These are phyloP conservation scores for Neurospora tetraspora DNA, from an alignment of 495 filamentous ascomycete species.

Conservation along the genomic window DNA sequence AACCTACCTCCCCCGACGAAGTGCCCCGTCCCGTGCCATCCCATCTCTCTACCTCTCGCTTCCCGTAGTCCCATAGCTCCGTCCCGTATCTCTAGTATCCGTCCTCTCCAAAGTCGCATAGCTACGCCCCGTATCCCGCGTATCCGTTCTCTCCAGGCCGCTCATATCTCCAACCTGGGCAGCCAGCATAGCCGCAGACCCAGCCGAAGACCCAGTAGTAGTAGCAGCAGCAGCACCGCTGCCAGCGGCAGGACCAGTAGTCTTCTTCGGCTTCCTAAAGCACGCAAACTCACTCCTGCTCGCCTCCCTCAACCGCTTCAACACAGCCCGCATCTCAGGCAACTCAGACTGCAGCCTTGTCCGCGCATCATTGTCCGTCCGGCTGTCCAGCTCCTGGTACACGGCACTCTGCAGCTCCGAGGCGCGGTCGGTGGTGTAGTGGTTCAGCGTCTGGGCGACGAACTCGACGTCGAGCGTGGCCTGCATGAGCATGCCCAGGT, in stretches of 20 bases:
- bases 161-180: background rate
- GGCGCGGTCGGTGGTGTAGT: slow-evolving; percentile 78
- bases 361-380: slow-evolving; percentile 78
- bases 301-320: slow-evolving; percentile 75
- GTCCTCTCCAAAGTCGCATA: background rate
- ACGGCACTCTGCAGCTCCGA: slow-evolving; percentile 72
- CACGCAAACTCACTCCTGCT: slow-evolving; percentile 79
- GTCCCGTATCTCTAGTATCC: background rate
- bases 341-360: slow-evolving; percentile 72
- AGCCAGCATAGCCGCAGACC: background rate
- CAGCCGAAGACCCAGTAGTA: background rate
- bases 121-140: slow-evolving; percentile 2
- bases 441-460: slow-evolving; percentile 80
- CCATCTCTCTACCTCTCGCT: background rate
- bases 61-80: background rate
- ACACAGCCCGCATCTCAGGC: slow-evolving; percentile 72
- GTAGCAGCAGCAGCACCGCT: background rate
- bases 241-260: background rate
- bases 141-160: slow-evolving; percentile 15
- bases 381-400: slow-evolving; percentile 76
- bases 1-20: background rate
- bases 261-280: slow-evolving; percentile 47
- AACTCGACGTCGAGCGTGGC: slow-evolving; percentile 96
- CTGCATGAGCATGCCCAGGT: slow-evolving; percentile 80
- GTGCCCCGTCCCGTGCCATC: background rate